Base-by-base conservation (phyloP, 2,329 filamentous ascomycete genomes). In the Shiraia bambusicola region DNA sequence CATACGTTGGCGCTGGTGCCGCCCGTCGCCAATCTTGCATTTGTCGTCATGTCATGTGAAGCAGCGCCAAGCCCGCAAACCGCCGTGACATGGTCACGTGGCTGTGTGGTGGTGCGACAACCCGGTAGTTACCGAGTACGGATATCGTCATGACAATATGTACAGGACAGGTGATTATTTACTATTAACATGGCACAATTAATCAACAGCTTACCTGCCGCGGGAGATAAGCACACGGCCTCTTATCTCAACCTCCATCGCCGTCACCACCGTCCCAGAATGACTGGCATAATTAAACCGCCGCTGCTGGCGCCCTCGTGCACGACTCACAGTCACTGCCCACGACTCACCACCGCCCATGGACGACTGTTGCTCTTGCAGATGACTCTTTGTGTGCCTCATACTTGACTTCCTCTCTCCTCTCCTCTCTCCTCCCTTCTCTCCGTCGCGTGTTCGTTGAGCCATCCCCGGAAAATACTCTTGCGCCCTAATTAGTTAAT, bases 261-360 rank as follows among this genome's bases (percentile, higher is more conserved):
- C 48, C 47, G 45, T 47, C 50, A 36, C 40, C 37, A 45, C 42
- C 50, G n/a, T n/a, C n/a, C n/a, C 46, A 54, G 52, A 48, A 38
- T 43, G 44, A 34, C 45, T 45, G 41, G 34, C 35, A 51, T 45
- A 32, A n/a, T n/a, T n/a, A n/a, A 36, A 36, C 30, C 39, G 34
- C 32, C 32, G 54, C 52, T 50, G 17, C 45, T 50, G 38, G 38
- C 37, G 49, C 49, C 39, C 45, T 46, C 49, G 42, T 17, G 39
- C 27, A 42, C 43, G 36, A 47, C 52, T 56, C 47, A 48, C n/a
- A n/a, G n/a, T n/a, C n/a, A n/a, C n/a, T n/a, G n/a, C n/a, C n/a
- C n/a, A n/a, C n/a, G n/a, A n/a, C n/a, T n/a, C 49, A 49, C 52
- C 47, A 47, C 40, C 36, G 39, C 41, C 33, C 36, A 30, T 29